Evolutionary conservation across 371 early-diverging fungal species (phyloP).

Genomic region (Mucor piriformis): DNA sequence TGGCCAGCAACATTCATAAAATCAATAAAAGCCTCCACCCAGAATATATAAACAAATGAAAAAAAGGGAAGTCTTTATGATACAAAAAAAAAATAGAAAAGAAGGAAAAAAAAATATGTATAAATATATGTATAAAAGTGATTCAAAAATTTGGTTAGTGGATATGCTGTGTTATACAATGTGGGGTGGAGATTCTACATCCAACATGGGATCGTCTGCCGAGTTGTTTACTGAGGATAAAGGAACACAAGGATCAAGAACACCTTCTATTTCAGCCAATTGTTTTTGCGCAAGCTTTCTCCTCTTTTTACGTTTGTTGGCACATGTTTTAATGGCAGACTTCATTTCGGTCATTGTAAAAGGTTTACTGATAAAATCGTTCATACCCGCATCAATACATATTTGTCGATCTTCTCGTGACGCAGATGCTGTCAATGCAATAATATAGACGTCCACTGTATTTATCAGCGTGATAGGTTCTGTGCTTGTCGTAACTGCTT

Average conservation of each 20-base stretch:
- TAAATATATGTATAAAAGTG: no score
- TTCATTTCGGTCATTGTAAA: conserved; percentile 62
- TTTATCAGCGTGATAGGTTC: conserved; percentile 26
- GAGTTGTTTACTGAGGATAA: neutral
- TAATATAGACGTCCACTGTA: conserved; percentile 55
- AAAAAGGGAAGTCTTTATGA: no score
- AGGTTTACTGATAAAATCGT: conserved; percentile 65
- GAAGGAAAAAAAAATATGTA: no score
- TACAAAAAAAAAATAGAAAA: no score
- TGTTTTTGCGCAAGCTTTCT: conserved; percentile 33
- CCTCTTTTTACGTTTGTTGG: conserved; percentile 26
- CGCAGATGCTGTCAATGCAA: conserved; percentile 64
- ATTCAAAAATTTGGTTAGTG: no score
- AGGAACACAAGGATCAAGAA: neutral
- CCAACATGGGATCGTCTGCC: conserved; percentile 27
- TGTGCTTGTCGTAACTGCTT: neutral
- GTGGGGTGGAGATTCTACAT: conserved; percentile 13
- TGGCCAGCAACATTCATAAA: neutral
- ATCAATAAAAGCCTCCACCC: no score
- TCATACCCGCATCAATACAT: conserved; percentile 67
- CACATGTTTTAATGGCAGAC: conserved; percentile 39
- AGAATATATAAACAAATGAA: no score
- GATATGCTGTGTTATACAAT: neutral
- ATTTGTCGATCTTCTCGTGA: conserved; percentile 62
- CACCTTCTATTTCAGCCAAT: conserved; percentile 28